Evolutionary conservation across 2,329 filamentous ascomycete species (phyloP), one percentile per base, ranked within the genome.

Genomic region (Ophiostoma novo-ulmi): DNA sequence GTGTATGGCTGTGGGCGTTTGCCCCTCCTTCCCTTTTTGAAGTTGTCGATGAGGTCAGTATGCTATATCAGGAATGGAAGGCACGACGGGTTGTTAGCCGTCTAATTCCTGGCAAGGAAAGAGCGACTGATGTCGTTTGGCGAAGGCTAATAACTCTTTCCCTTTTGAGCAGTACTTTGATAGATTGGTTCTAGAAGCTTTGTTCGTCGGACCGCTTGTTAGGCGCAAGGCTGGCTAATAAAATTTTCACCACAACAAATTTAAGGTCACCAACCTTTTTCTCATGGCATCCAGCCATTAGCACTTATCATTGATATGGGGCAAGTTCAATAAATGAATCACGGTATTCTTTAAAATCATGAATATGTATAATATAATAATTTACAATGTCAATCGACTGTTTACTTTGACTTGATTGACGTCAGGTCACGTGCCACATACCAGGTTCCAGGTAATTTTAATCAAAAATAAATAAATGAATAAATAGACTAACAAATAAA

Each of bases 11-110:
- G 31, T 31, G 44, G 64, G 11, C n/a, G 13, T 22, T 35, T 48
- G 31, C 64, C 69, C 65, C 64, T 55, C 64, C 48, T 65, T 58
- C 35, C 44, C 20, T 22, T 14, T 66, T 38, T 26, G n/a, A 55
- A n/a, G 14, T 17, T 55, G 13, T 8, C 36, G 36, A 55, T n/a
- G 13, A 10, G 20, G 36, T 14, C 14, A 31, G 8, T 41, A 35
- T 17, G 6, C 26, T 48, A 61, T 70, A 36, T 20, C n/a, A 36
- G 14, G 3, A 20, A 22, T 10, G 64, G 48, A 61, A 70, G 64
- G 69, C 65, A 64, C 35, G 36, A 66, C 61, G 31, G 8, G n/a
- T 8, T 8, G 8, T 14, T 5, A 41, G 38, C 8, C 13, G 17
- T 41, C n/a, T 41, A 8, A 5, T 39, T 64, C 31, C n/a, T 36